Base-by-base conservation (phyloP, 148 eudicot genomes). In the Rhododendron griersonianum region DNA sequence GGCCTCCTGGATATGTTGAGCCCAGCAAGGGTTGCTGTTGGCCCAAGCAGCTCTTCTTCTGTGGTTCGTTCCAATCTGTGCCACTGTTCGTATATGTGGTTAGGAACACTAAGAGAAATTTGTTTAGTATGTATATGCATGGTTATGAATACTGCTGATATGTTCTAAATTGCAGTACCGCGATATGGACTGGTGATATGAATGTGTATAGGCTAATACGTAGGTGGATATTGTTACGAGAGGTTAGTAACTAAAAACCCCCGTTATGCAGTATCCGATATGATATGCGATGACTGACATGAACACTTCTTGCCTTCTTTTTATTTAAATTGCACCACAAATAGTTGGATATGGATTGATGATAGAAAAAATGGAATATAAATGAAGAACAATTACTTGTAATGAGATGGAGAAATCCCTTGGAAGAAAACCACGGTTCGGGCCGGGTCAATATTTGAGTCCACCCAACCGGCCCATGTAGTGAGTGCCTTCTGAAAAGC, bases 321-420 rank as follows among this genome's bases (percentile, higher is more conserved):
- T 9, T 25, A 15, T 59, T 59, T 59, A 59, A 65, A 65, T 10
- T 25, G 35, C 15, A 25, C 37, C 76, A 28, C 16, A 28, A 28
- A 11, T 69, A 69, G 75, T 4, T 23, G 33, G 50, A 9, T 78
- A 45, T 45, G 55, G 50, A n/a, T 80, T n/a, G 11, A 25, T 48
- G 0, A 63, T 21, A 25, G 8, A 0, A 5, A 51, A 57, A 37
- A 1, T 21, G 51, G 18, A 33, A 33, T 30, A 71, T 30, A 57
- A 53, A 16, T 50, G 47, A 48, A 79, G 57, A 79, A 15, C 3
- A 76, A 95, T 90, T 91, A 97, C 99, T 95, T 95, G 95, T 97
- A 95, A 85, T 97, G 99, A 53, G 98, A 92, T 1, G 99, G 99
- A 0, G 98, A 95, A 71, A 95, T 93, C n/a, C 99, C 99, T 91